These are phyloP conservation scores for Phytophthora sojae DNA, from an alignment of 352 stramenopile genomes.

Conservation along the genomic window DNA sequence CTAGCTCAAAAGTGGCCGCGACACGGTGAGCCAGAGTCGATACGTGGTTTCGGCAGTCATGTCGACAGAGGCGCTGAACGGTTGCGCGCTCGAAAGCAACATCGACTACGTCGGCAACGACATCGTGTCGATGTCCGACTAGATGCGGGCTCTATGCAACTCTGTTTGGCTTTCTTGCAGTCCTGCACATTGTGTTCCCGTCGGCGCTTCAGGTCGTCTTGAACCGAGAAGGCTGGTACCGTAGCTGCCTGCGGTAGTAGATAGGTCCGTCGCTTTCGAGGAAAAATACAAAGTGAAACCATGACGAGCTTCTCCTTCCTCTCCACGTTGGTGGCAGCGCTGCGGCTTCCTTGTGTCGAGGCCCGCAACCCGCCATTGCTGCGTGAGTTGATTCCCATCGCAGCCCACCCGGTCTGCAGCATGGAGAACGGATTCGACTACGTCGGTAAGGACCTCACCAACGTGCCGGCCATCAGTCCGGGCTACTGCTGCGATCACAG, in stretches of 20 bases:
- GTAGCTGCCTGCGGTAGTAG: too few species aligned
- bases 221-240: too few species aligned
- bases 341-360: background rate
- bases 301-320: slow-evolving; percentile 1
- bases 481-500: too few species aligned
- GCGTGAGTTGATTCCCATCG: background rate
- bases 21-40: too few species aligned
- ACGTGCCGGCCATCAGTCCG: background rate
- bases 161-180: background rate
- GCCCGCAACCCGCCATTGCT: background rate
- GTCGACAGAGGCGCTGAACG: too few species aligned
- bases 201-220: background rate
- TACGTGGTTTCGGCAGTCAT: too few species aligned
- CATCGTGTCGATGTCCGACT: too few species aligned
- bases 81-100: too few species aligned
- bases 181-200: background rate
- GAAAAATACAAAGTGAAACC: too few species aligned
- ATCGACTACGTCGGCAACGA: too few species aligned
- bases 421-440: slow-evolving; percentile 11
- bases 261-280: too few species aligned
- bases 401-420: slow-evolving; percentile 2
- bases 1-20: too few species aligned
- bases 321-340: background rate
- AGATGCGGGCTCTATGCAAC: background rate
- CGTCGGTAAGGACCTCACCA: slow-evolving; percentile 5